These are phyloP conservation scores for Elaeagnus macrophylla DNA, from an alignment of 306 rosid species.

Conservation along the genomic window DNA sequence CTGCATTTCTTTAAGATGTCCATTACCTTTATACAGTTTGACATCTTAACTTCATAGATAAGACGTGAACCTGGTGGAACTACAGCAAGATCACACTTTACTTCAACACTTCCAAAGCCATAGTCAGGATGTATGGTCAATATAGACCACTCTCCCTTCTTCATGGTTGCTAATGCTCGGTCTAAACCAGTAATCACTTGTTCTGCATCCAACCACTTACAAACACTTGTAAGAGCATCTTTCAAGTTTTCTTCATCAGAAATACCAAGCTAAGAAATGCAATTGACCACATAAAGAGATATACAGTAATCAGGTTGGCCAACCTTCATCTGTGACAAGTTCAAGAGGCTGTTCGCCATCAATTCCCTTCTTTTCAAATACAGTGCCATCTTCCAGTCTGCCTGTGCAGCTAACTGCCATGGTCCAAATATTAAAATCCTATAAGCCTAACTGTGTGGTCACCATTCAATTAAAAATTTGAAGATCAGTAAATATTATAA, in stretches of 20 bases:
- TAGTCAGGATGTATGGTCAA: conserved; percentile 54
- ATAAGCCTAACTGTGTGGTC: background rate
- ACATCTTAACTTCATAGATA: conserved; percentile 49
- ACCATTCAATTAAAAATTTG: no score
- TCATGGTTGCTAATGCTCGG: conserved; percentile 57
- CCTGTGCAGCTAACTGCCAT: conserved; percentile 47
- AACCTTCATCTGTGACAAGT: conserved; percentile 64
- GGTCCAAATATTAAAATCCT: background rate
- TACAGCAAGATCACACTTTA: conserved; percentile 31
- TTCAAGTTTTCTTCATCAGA: conserved; percentile 6
- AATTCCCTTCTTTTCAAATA: conserved; percentile 57
- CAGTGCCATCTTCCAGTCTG: conserved; percentile 52
- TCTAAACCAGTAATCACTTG: conserved; percentile 63
- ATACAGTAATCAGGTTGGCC: conserved; percentile 9
- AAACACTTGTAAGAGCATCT: conserved; percentile 10
- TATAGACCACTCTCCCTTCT: conserved; percentile 54
- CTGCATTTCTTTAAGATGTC: background rate
- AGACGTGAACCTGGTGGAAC: conserved; percentile 44
- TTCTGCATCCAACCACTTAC: conserved; percentile 30
- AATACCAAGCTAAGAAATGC: conserved; percentile 2
- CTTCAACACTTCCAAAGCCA: conserved; percentile 58
- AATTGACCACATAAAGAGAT: background rate
- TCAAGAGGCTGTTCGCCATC: conserved; percentile 42
- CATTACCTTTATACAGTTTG: conserved; percentile 43
- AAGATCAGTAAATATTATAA: background rate